Evolutionary conservation across 2,329 filamentous ascomycete genomes (phyloP).

Genomic region (Madurella mycetomatis): DNA sequence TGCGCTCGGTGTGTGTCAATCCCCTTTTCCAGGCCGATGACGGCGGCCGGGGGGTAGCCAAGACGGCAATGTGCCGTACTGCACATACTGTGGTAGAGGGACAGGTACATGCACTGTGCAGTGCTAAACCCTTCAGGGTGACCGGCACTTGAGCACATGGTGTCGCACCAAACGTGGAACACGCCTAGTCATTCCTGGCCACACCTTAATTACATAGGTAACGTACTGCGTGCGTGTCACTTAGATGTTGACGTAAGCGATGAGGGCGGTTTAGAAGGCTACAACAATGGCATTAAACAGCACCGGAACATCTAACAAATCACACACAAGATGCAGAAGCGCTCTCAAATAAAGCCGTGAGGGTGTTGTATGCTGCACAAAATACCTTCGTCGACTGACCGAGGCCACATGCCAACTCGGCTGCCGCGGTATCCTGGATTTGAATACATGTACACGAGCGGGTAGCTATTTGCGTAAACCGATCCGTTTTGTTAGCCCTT

Average conservation of each 20-base stretch:
- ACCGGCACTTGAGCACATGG: constrained; percentile 4
- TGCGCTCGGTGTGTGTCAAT: constrained; percentile 8
- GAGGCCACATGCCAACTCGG: not conserved
- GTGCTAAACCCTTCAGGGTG: constrained; percentile 2
- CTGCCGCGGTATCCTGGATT: not conserved
- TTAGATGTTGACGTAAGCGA: not conserved
- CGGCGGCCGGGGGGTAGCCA: not conserved
- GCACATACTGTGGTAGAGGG: no score
- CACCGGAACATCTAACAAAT: no score
- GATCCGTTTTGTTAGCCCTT: not conserved
- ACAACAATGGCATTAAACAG: no score
- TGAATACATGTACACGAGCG: not conserved
- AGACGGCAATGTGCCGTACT: no score
- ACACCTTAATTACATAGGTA: not conserved
- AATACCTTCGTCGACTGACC: no score
- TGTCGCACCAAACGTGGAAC: constrained; percentile 1
- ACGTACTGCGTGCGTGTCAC: not conserved
- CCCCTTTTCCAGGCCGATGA: not conserved
- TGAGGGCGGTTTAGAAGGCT: no score
- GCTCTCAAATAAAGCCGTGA: no score
- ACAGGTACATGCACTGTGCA: no score
- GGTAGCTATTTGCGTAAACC: not conserved
- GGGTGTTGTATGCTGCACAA: no score
- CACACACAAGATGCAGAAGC: no score
- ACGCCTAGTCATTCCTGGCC: not conserved